Evolutionary conservation across 768 basidiomycete genomes (phyloP).

Genomic region (Mrakia gelida): DNA sequence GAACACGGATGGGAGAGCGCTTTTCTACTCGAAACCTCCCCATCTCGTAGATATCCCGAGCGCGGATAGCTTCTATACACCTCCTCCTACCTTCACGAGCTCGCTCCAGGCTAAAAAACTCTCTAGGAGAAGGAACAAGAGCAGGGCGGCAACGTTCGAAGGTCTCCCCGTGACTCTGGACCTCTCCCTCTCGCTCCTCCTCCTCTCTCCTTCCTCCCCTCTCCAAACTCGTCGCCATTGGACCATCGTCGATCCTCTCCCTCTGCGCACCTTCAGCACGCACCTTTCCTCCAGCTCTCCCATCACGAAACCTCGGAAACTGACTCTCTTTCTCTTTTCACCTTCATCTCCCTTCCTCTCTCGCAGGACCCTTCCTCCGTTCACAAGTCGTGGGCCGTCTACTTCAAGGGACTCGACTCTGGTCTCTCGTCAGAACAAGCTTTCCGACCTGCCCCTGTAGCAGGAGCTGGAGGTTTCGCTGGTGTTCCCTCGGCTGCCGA

Average conservation of each 20-base stretch:
- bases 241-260: background rate
- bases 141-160: background rate
- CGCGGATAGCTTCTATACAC: too few species aligned
- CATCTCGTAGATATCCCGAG: too few species aligned
- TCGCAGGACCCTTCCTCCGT: constrained; percentile 87
- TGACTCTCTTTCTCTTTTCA: background rate
- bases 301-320: background rate
- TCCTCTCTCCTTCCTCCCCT: background rate
- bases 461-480: constrained; percentile 48
- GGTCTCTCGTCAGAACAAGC: constrained; percentile 65
- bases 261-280: background rate
- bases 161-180: background rate
- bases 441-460: constrained; percentile 74
- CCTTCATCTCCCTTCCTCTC: constrained; percentile 20
- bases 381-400: constrained; percentile 88
- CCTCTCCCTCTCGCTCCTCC: background rate
- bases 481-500: constrained; percentile 60
- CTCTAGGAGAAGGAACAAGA: background rate
- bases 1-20: too few species aligned
- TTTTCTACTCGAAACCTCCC: too few species aligned
- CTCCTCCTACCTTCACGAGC: too few species aligned
- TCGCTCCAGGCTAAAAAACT: too few species aligned
- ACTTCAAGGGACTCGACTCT: constrained; percentile 88
- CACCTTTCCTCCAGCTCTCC: background rate
- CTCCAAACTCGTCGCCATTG: background rate